A percentile compares a stretch with the other conserved stretches of the same genome.
These are phyloP conservation scores for Starmerella apicola DNA, from an alignment of 805 yeast genomes.

Conservation along the genomic window DNA sequence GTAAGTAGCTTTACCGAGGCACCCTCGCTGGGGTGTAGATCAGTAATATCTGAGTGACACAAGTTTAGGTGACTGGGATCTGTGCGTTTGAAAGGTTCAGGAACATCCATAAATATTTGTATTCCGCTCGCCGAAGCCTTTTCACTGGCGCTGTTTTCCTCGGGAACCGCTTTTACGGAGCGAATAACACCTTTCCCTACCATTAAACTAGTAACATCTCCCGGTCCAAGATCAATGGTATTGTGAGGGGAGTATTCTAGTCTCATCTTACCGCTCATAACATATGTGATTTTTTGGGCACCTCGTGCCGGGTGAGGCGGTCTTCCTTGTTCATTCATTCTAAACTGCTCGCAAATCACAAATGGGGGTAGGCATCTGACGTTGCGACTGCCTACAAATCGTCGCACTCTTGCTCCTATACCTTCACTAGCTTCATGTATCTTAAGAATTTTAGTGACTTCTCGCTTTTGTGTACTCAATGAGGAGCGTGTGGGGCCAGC, in stretches of 20 bases:
- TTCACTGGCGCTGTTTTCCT: background rate
- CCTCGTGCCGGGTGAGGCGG: conserved; percentile 22
- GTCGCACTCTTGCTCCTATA: conserved; percentile 10
- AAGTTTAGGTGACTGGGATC: conserved; percentile 16
- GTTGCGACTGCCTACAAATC: conserved; percentile 13
- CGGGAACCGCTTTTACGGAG: conserved; percentile 6
- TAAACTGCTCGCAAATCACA: conserved; percentile 18
- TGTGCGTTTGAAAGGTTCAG: conserved; percentile 19
- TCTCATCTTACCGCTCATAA: conserved; percentile 12
- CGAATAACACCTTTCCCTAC: conserved; percentile 20
- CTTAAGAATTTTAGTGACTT: conserved; percentile 6
- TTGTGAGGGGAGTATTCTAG: conserved; percentile 17
- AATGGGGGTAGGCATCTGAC: conserved; percentile 21
- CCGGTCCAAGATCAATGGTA: conserved; percentile 15
- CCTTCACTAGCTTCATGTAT: conserved; percentile 16
- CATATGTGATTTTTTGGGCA: conserved; percentile 15
- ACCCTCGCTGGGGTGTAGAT: conserved; percentile 8
- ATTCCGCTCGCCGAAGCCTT: conserved; percentile 12
- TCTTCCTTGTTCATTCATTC: conserved; percentile 14
- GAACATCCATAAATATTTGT: conserved; percentile 18
- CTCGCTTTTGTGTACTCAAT: too few species aligned
- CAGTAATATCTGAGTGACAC: conserved; percentile 9
- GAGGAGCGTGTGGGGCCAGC: too few species aligned
- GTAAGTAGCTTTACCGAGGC: conserved; percentile 11
- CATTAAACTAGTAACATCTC: conserved; percentile 19